Base-by-base conservation (phyloP, 345 rosid genomes). In the Cardamine resedifolia region DNA sequence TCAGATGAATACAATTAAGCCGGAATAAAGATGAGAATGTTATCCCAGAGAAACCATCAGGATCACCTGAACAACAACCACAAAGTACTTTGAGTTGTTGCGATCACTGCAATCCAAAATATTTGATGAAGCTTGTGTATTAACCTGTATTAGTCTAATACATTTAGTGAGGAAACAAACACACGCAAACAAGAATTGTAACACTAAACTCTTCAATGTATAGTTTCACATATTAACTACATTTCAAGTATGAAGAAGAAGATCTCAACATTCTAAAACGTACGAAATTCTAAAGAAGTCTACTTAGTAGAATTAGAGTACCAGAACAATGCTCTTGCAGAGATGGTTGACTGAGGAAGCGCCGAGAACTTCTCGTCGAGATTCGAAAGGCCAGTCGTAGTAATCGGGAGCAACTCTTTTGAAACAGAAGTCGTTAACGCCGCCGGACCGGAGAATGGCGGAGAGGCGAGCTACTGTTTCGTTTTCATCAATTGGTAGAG, bases 311-410 rank as follows among this genome's bases (percentile, higher is more conserved):
- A 41, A 60, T 39, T 15, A 7, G 71, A 71, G 41, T 75, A 91
- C 98, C 93, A 91, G 76, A 73, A 91, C 96, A 79, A 94, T 87
- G 90, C 96, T 91, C 72, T 91, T 95, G 85, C 96, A 91, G 41
- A 91, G 96, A 76, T 95, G 96, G 72, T 87, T 71, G 53, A 95
- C 59, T 1, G 96, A 88, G 78, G 90, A 81, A 41, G 96, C 99
- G 31, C 73, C 80, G 38, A 91, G 91, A 65, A 70, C 79, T 78
- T 83, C 83, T 52, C 93, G 87, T 24, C 96, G 91, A 14, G 85
- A 78, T 71, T 95, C 90, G 16, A 89, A 77, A 44, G 96, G 53
- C 85, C 92, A 79, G 20, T 90, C 88, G 77, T 91, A 95, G 81
- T 95, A 95, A 70, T 91, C 85, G 0, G 81, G 6, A 10, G 94